Evolutionary conservation across 2,329 filamentous ascomycete species (phyloP).

Genomic region (Phyllosticta ampelicida): DNA sequence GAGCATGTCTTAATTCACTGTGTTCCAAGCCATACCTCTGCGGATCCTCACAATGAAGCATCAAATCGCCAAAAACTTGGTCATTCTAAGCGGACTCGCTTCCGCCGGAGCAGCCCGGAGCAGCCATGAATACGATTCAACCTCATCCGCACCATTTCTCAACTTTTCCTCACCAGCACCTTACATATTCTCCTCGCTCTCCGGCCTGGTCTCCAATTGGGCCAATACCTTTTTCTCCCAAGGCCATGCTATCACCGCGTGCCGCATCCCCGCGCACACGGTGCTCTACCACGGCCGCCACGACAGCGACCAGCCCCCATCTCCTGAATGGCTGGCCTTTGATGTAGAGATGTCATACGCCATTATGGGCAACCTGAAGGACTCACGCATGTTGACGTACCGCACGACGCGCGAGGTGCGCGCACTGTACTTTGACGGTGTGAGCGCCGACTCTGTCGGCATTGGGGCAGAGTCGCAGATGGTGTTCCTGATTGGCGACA

Average conservation of each 20-base stretch:
- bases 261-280: conserved; percentile 37
- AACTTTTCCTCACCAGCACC: conserved; percentile 40
- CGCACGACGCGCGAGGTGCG: conserved; percentile 34
- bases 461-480: conserved; percentile 40
- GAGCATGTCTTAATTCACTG: background rate
- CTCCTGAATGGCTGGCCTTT: conserved; percentile 43
- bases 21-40: background rate
- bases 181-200: conserved; percentile 39
- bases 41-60: background rate
- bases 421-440: conserved; percentile 42
- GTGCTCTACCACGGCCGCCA: conserved; percentile 40
- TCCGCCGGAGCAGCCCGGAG: background rate
- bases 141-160: conserved; percentile 15
- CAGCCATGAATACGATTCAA: background rate
- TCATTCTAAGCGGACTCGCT: background rate
- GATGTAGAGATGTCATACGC: conserved; percentile 45
- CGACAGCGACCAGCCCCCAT: conserved; percentile 32
- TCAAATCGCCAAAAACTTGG: background rate
- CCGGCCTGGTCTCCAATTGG: conserved; percentile 40
- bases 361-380: conserved; percentile 37
- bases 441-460: conserved; percentile 39
- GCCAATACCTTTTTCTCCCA: conserved; percentile 42
- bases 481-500: conserved; percentile 37
- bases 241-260: conserved; percentile 39
- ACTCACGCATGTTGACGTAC: conserved; percentile 40